Evolutionary conservation across 208 protist genomes (phyloP).

Genomic region (Angomonas deanei): DNA sequence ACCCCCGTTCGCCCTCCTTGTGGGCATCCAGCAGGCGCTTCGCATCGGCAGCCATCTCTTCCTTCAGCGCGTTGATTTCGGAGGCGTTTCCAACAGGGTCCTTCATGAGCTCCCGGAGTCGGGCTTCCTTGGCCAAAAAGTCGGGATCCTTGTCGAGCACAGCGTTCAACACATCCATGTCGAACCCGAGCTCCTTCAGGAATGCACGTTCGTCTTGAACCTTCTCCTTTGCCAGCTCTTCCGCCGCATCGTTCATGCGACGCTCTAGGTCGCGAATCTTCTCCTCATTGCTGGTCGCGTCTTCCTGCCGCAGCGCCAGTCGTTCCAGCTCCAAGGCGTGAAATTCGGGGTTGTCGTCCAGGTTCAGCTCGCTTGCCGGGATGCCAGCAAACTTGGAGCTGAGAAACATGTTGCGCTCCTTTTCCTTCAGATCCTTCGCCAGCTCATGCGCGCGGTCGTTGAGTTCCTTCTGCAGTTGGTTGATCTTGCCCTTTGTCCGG

Average conservation of each 20-base stretch:
- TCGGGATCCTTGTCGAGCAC: slow-evolving; percentile 27
- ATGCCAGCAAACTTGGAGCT: slow-evolving; percentile 58
- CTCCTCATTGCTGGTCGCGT: slow-evolving; percentile 23
- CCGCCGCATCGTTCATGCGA: slow-evolving; percentile 43
- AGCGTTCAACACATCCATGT: slow-evolving; percentile 5
- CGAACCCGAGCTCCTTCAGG: slow-evolving; percentile 22
- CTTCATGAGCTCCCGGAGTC: slow-evolving; percentile 35
- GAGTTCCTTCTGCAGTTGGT: slow-evolving; percentile 25
- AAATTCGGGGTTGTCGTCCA: slow-evolving; percentile 44
- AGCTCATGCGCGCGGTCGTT: slow-evolving; percentile 36
- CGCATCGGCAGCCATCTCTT: slow-evolving; percentile 26
- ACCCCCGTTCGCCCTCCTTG: slow-evolving; percentile 11
- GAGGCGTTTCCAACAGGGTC: slow-evolving; percentile 24
- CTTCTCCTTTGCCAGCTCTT: slow-evolving; percentile 41
- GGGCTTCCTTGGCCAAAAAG: slow-evolving; percentile 18
- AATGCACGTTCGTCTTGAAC: slow-evolving; percentile 37
- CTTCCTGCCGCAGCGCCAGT: slow-evolving; percentile 35
- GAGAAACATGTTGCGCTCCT: slow-evolving; percentile 28
- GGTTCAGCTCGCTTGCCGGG: slow-evolving; percentile 30
- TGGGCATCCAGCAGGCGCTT: slow-evolving; percentile 8
- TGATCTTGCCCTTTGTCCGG: slow-evolving; percentile 14
- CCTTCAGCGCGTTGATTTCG: slow-evolving; percentile 28
- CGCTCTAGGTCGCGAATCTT: slow-evolving; percentile 26
- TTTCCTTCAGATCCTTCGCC: slow-evolving; percentile 27
- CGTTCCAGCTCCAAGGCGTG: slow-evolving; percentile 57